Evolutionary conservation across 305 asterid genomes (phyloP).

Genomic region (Rubia tinctorum): DNA sequence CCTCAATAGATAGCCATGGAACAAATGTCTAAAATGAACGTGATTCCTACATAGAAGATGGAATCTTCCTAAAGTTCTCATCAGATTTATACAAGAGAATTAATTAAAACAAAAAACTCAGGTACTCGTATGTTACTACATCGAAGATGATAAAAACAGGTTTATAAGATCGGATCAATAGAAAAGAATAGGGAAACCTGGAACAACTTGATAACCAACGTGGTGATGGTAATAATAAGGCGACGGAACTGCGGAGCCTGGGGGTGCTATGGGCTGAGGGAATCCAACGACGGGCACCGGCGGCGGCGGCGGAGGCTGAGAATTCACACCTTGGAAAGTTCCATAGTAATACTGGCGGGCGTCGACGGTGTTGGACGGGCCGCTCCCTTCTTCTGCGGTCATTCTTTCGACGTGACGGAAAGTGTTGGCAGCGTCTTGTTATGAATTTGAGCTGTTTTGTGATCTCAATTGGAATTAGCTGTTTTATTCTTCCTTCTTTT

Average conservation of each 20-base stretch:
- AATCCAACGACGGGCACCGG: conserved; percentile 61
- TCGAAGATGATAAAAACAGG: not conserved
- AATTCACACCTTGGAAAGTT: conserved; percentile 88
- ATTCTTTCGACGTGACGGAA: conserved; percentile 18
- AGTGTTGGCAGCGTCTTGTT: not conserved
- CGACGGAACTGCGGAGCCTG: conserved; percentile 34
- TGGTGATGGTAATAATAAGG: conserved; percentile 48
- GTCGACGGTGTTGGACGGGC: conserved; percentile 27
- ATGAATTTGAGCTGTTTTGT: not conserved
- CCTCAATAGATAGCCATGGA: not conserved
- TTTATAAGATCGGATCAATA: not conserved
- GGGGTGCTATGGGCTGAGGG: conserved; percentile 75
- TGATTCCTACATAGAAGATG: not conserved
- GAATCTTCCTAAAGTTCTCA: conserved; percentile 1
- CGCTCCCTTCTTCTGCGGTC: conserved; percentile 52
- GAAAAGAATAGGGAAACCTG: conserved; percentile 34
- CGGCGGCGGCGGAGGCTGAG: conserved; percentile 37
- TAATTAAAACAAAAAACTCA: not conserved
- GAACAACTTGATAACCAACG: conserved; percentile 56
- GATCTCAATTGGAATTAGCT: not conserved
- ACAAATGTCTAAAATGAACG: not conserved
- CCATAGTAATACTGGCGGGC: conserved; percentile 59
- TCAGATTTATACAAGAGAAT: not conserved
- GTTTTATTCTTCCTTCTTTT: not conserved
- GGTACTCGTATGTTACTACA: not conserved